Percentiles rank a stretch among this genome's conserved stretches.
Conservation (phyloP, 1,139 yeast genomes). For the Yamadazyma siamensis region DNA sequence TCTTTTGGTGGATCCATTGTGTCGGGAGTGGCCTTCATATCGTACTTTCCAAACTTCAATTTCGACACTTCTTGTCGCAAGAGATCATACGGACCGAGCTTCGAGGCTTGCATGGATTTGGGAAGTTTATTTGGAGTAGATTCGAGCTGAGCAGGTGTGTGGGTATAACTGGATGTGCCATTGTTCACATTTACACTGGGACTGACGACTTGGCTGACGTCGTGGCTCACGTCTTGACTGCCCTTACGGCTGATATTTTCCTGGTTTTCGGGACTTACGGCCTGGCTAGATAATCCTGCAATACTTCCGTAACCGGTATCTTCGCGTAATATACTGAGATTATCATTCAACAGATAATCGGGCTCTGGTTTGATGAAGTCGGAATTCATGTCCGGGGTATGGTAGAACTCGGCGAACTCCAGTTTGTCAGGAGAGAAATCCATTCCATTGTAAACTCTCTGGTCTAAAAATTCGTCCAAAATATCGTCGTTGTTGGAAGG, state of each 20-base stretch:
- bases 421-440: constrained; percentile 16
- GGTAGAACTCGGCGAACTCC: constrained; percentile 12
- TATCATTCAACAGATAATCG: constrained; percentile 1
- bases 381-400: too few relatives aligned
- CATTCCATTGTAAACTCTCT: constrained; percentile 47
- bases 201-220: too few relatives aligned
- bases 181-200: too few relatives aligned
- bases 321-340: too few relatives aligned
- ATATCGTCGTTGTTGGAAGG: constrained; percentile 32
- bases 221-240: neutral
- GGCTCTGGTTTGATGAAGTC: too few relatives aligned
- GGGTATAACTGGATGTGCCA: too few relatives aligned
- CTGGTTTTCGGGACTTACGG: neutral
- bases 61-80: constrained; percentile 53
- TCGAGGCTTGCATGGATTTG: neutral
- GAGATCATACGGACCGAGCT: constrained; percentile 29
- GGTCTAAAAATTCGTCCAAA: constrained; percentile 57
- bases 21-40: constrained; percentile 38
- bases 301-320: neutral
- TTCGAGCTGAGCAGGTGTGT: too few relatives aligned
- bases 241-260: too few relatives aligned
- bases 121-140: neutral
- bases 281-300: neutral
- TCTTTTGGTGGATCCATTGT: constrained; percentile 27
- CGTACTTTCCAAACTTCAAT: constrained; percentile 53